Evolutionary conservation across 2,329 filamentous ascomycete genomes (phyloP).

Genomic region (Colletotrichum destructivum): DNA sequence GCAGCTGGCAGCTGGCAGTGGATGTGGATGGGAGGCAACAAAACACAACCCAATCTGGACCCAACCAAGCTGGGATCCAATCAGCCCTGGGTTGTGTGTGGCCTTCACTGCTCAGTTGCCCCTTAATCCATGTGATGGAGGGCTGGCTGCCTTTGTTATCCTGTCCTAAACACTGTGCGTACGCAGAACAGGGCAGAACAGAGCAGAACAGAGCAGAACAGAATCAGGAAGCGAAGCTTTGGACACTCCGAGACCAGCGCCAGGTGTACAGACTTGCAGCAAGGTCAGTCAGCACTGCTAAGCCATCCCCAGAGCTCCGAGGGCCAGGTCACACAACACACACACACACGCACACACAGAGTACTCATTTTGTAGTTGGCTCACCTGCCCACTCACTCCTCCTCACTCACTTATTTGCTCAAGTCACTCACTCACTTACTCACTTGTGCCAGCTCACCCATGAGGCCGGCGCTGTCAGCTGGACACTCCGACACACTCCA

Average conservation of each 20-base stretch:
- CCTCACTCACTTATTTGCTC: too few relatives aligned
- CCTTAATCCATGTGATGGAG: neutral
- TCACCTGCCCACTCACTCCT: too few relatives aligned
- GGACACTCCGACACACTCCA: neutral
- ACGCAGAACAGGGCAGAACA: neutral
- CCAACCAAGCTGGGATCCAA: neutral
- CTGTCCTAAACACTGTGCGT: neutral
- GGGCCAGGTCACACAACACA: neutral
- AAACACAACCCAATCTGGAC: neutral
- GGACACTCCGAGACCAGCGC: neutral
- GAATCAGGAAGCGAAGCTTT: neutral
- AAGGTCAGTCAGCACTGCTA: neutral
- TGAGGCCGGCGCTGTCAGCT: neutral
- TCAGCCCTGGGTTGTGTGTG: slow-evolving; percentile 4
- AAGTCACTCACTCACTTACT: too few relatives aligned
- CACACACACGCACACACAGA: neutral
- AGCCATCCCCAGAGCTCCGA: slow-evolving; percentile 7
- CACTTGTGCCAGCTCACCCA: too few relatives aligned
- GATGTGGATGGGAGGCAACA: neutral
- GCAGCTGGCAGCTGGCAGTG: neutral
- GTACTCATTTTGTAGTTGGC: neutral
- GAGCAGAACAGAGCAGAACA: too few relatives aligned
- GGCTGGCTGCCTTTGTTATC: neutral
- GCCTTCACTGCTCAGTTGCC: too few relatives aligned
- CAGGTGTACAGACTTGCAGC: neutral